Conservation (phyloP, 2,329 filamentous ascomycete genomes). For the Colletotrichum karsti region DNA sequence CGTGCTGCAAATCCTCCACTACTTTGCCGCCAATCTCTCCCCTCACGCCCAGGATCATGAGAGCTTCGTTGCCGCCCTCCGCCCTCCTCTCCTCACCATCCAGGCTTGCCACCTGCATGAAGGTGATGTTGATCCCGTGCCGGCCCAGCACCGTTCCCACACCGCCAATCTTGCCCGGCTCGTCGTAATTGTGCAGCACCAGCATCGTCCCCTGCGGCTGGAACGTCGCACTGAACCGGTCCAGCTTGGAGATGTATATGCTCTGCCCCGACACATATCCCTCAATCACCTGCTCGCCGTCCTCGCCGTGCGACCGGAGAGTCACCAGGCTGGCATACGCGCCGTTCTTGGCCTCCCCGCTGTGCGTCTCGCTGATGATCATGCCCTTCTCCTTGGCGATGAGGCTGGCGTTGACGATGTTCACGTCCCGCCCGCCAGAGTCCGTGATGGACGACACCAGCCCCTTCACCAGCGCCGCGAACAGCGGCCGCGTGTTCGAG, state of each 20-base stretch:
- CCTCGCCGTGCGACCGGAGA: constrained; percentile 60
- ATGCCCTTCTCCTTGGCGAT: constrained; percentile 80
- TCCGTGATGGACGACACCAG: constrained; percentile 75
- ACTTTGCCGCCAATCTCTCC: constrained; percentile 68
- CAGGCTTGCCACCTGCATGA: constrained; percentile 77
- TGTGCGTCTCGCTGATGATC: constrained; percentile 77
- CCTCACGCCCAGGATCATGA: constrained; percentile 85
- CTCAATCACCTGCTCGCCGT: constrained; percentile 60
- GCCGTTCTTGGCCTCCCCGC: constrained; percentile 66
- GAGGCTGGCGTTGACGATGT: constrained; percentile 83
- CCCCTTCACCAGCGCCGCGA: constrained; percentile 81
- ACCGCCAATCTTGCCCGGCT: constrained; percentile 83
- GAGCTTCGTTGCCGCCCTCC: constrained; percentile 67
- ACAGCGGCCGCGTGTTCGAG: constrained; percentile 80
- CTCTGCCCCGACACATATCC: constrained; percentile 72
- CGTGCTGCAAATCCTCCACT: constrained; percentile 54
- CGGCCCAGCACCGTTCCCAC: constrained; percentile 77
- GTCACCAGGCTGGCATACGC: constrained; percentile 78
- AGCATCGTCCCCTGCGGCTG: constrained; percentile 77
- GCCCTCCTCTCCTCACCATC: constrained; percentile 43
- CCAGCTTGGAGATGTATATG: constrained; percentile 77
- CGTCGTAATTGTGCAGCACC: constrained; percentile 84
- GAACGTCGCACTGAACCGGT: constrained; percentile 78
- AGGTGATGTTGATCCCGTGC: constrained; percentile 79
- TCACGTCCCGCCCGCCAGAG: constrained; percentile 73